Evolutionary conservation across 106 monocot species (phyloP), one percentile per base, ranked within the genome.

Genomic region (Dendrobium huoshanense): DNA sequence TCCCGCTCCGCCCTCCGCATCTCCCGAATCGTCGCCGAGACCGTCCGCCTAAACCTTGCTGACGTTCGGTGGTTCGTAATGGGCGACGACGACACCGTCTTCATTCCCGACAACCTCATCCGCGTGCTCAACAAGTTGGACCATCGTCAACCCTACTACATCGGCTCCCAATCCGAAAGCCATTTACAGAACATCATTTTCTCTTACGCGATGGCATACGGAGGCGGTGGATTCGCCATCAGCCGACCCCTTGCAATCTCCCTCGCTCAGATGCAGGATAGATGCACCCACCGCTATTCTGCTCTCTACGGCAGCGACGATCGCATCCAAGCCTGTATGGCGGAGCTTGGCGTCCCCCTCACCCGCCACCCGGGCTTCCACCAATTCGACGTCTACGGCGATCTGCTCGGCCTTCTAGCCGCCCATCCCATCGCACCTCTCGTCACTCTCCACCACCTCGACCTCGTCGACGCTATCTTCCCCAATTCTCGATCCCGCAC

Each of bases 301-400:
- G 82, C 82, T 2, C 82, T 93, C 59, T 93, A 93, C 79, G 90
- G 93, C 58, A 88, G 86, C 55, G 93, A 93, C 77, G 88, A 93
- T 70, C 73, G 90, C 61, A 90, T 93, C 75, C 90, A 93, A 16
- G 93, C 93, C 33, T 93, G 93, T 83, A 90, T 93, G 88, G 86
- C 90, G 0, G 93, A 93, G 79, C 83, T 93, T 40, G 93, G 93
- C 54, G 80, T 90, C 17, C 93, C 93, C 8, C 76, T 93, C 1
- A 93, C 93, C 4, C 70, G 73, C 7, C 86, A 93, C 75, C 79
- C 83, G 4, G 93, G 93, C 18, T 93, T 93, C 80, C 93, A 93
- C 74, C 88, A 92, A 82, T 99, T 84, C 82, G 98, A 99, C 78
- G 95, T 99, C 45, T 92, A 97, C 77, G 94, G 97, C 4, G 83